A percentile compares a stretch with the other conserved stretches of the same genome.
phyloP scores from a whole-genome alignment of 345 rosid genomes.

The Salix suchowensis region DNA sequence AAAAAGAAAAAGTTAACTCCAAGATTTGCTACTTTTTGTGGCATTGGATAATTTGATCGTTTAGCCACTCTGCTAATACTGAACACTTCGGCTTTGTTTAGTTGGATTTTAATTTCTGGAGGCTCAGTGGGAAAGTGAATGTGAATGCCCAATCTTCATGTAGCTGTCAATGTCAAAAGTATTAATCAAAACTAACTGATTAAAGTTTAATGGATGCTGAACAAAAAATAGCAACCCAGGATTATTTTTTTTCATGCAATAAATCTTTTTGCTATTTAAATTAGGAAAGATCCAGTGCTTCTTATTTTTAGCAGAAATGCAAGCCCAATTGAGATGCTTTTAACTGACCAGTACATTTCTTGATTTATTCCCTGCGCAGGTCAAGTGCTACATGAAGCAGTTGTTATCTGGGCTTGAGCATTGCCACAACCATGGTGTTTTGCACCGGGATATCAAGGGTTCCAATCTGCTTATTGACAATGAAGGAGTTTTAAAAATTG shows the following conservation, averaged over 20 bases:
- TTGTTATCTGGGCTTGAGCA: constrained; percentile 83
- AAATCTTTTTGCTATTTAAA: background rate
- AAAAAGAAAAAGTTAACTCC: background rate
- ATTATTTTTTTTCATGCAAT: background rate
- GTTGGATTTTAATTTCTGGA: constrained; percentile 1
- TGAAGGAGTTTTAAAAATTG: constrained; percentile 73
- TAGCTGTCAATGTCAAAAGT: background rate
- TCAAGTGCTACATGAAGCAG: constrained; percentile 85
- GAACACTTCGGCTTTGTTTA: background rate
- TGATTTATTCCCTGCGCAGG: constrained; percentile 29
- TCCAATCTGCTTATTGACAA: constrained; percentile 78
- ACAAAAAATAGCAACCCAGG: background rate
- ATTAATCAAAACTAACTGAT: background rate
- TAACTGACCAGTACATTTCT: constrained; percentile 3
- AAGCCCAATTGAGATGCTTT: background rate
- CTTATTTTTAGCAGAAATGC: background rate
- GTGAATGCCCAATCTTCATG: background rate
- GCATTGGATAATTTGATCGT: background rate
- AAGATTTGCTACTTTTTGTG: background rate
- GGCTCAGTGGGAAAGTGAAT: background rate
- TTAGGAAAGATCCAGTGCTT: background rate
- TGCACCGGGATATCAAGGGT: constrained; percentile 89
- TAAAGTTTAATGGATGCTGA: background rate
- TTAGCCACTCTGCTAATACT: background rate
- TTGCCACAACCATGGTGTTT: constrained; percentile 72